A percentile compares a stretch with the other conserved stretches of the same genome.
Evolutionary conservation across 768 basidiomycete species (phyloP).

Genomic region (Suillus placidus): DNA sequence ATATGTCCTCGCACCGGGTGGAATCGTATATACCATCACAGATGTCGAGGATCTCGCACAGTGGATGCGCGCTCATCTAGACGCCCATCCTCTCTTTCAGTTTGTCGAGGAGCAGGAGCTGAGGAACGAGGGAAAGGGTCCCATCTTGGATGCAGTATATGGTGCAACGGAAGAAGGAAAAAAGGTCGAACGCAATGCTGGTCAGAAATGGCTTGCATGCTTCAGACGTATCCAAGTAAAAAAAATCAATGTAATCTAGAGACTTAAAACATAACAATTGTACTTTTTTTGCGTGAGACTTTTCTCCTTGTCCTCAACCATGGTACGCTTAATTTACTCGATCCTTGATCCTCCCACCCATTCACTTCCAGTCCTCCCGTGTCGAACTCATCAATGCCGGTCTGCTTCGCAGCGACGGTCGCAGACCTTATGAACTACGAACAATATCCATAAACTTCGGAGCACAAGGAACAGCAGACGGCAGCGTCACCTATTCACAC

Average conservation of each 20-base stretch:
- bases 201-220: constrained; percentile 91
- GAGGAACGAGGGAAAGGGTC: constrained; percentile 72
- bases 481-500: constrained; percentile 81
- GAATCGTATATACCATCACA: constrained; percentile 96
- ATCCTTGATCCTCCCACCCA: not conserved
- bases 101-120: constrained; percentile 74
- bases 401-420: constrained; percentile 88
- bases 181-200: constrained; percentile 91
- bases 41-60: constrained; percentile 92
- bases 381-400: constrained; percentile 84
- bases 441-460: constrained; percentile 78
- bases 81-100: constrained; percentile 85
- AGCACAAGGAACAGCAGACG: constrained; percentile 78
- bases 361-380: constrained; percentile 43
- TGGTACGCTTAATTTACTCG: not conserved
- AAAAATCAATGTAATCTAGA: not conserved
- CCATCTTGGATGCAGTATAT: constrained; percentile 81
- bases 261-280: not conserved
- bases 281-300: not conserved
- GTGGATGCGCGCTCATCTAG: constrained; percentile 95
- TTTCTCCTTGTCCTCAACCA: not conserved
- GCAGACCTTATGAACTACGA: constrained; percentile 90
- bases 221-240: constrained; percentile 62
- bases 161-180: constrained; percentile 93
- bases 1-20: constrained; percentile 89